phyloP scores from a whole-genome alignment of 2,329 filamentous ascomycete genomes.

The Xylaria sp. region DNA sequence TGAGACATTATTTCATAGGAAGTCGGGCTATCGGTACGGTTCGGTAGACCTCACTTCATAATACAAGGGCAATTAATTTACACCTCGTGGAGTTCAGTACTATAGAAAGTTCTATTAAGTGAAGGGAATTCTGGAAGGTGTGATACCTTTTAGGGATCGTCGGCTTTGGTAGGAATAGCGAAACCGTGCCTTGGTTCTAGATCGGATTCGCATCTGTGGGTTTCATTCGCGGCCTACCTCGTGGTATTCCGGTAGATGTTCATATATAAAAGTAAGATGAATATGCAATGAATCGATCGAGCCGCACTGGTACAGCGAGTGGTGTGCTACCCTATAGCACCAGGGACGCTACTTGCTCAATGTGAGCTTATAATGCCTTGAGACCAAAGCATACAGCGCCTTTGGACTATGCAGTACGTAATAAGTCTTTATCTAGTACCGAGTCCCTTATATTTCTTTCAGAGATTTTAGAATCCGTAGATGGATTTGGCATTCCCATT shows the following conservation, averaged over 20 bases:
- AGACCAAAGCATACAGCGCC: background rate
- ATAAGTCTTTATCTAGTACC: background rate
- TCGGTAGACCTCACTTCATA: background rate
- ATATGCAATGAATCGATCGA: background rate
- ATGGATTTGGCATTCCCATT: background rate
- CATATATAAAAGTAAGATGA: no score
- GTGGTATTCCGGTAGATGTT: no score
- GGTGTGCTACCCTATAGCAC: background rate
- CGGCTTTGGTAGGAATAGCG: no score
- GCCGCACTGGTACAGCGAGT: background rate
- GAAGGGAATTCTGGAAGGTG: background rate
- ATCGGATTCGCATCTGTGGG: no score
- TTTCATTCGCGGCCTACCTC: no score
- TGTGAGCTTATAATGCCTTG: background rate
- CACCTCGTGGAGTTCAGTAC: background rate
- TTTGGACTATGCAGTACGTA: background rate
- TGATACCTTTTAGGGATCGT: background rate
- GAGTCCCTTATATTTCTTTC: background rate
- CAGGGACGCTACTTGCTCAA: background rate
- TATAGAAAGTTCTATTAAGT: background rate
- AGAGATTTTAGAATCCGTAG: background rate
- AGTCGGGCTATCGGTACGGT: background rate
- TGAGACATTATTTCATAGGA: background rate
- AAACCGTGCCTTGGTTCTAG: no score
- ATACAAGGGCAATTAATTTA: slow-evolving; percentile 1